These are phyloP conservation scores for Wickerhamiella lipophila DNA, from an alignment of 805 yeast species.

Conservation along the genomic window DNA sequence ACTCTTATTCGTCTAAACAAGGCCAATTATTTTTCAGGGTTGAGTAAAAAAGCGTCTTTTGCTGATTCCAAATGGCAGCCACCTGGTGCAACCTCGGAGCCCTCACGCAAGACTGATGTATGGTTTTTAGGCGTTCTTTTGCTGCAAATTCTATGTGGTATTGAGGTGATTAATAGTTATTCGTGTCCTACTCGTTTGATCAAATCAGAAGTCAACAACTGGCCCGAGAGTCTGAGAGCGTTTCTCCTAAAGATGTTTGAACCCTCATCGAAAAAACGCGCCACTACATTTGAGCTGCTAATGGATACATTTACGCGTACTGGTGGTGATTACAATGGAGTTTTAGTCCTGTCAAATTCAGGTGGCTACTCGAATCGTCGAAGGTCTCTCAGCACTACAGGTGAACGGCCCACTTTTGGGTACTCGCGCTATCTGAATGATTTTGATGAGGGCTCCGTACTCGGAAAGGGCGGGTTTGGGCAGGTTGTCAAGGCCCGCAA, in stretches of 20 bases:
- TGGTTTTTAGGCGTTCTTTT: slow-evolving; percentile 86
- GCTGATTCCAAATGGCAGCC: slow-evolving; percentile 47
- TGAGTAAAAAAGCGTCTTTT: background rate
- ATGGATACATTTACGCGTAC: slow-evolving; percentile 67
- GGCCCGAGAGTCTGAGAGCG: slow-evolving; percentile 50
- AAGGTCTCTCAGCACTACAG: slow-evolving; percentile 14
- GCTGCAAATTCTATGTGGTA: slow-evolving; percentile 51
- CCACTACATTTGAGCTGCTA: slow-evolving; percentile 71
- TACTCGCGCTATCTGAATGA: slow-evolving; percentile 78
- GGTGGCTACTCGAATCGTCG: slow-evolving; percentile 6
- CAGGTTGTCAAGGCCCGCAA: slow-evolving; percentile 96
- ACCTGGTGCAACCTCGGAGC: no score
- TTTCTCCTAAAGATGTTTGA: slow-evolving; percentile 57
- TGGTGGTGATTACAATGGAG: background rate
- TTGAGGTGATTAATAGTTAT: slow-evolving; percentile 41
- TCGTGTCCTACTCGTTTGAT: slow-evolving; percentile 56
- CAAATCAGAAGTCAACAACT: slow-evolving; percentile 25
- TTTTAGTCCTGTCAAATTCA: background rate
- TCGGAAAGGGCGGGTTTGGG: slow-evolving; percentile 95
- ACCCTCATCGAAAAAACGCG: slow-evolving; percentile 52
- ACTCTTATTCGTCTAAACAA: slow-evolving; percentile 26
- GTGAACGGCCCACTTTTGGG: slow-evolving; percentile 6
- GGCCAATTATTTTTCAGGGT: slow-evolving; percentile 23
- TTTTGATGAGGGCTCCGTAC: slow-evolving; percentile 81
- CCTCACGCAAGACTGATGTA: slow-evolving; percentile 74